These are phyloP conservation scores for Sphaerulina musiva DNA, from an alignment of 2,329 filamentous ascomycete species.

Conservation along the genomic window DNA sequence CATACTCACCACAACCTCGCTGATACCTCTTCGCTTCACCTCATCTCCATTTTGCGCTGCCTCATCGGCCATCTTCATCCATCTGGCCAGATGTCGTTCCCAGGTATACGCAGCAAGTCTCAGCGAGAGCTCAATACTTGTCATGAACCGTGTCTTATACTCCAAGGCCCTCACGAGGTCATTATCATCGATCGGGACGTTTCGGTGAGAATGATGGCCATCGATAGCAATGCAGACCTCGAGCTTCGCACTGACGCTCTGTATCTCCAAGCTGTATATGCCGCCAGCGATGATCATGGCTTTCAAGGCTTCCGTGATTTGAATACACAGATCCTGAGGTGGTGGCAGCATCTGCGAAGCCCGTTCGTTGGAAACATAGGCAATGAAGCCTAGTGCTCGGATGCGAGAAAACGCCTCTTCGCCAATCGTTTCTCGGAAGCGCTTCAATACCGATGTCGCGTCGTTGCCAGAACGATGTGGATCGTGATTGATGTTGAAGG, in stretches of 20 bases:
- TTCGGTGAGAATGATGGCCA: neutral
- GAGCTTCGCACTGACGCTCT: neutral
- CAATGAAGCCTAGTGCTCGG: neutral
- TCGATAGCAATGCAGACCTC: neutral
- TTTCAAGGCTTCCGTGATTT: neutral
- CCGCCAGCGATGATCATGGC: neutral
- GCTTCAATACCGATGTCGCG: neutral
- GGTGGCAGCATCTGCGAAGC: neutral
- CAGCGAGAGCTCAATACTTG: neutral
- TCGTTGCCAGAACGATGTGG: slow-evolving; percentile 1
- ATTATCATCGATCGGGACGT: neutral
- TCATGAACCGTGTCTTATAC: neutral
- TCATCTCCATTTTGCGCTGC: neutral
- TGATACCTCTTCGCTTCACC: neutral
- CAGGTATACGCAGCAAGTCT: slow-evolving; percentile 1
- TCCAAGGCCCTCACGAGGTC: neutral
- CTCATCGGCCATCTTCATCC: neutral
- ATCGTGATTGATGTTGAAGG: slow-evolving; percentile 6
- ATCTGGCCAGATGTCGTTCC: slow-evolving; percentile 1
- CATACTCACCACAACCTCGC: slow-evolving; percentile 2
- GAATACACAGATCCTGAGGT: neutral
- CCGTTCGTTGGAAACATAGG: neutral
- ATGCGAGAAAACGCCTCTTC: slow-evolving; percentile 1
- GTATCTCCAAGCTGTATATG: neutral
- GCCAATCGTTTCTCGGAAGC: slow-evolving; percentile 2